phyloP scores from a whole-genome alignment of 169 alveolate genomes.

The Plasmodium berghei region DNA sequence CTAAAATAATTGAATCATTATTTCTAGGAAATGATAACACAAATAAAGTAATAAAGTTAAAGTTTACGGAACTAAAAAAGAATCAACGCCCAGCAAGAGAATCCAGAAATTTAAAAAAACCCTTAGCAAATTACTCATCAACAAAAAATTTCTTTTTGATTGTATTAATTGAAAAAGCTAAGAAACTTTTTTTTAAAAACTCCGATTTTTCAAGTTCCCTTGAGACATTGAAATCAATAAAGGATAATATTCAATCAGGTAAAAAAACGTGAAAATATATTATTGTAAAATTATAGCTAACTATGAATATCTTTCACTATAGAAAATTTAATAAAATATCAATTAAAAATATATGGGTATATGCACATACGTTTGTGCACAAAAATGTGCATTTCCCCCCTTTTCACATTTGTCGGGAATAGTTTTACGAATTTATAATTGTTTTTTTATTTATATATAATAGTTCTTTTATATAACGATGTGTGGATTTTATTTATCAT shows the following conservation, averaged over 20 bases:
- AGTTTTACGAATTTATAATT: too few relatives aligned
- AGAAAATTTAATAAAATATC: too few relatives aligned
- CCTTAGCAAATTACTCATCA: slow-evolving; percentile 31
- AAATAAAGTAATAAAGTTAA: slow-evolving; percentile 56
- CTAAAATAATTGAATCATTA: not conserved
- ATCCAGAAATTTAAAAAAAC: slow-evolving; percentile 47
- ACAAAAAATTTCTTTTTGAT: slow-evolving; percentile 67
- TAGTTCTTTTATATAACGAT: too few relatives aligned
- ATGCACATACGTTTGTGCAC: too few relatives aligned
- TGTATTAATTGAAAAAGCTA: slow-evolving; percentile 64
- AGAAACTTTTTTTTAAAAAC: slow-evolving; percentile 51
- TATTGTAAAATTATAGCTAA: too few relatives aligned
- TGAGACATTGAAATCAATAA: slow-evolving; percentile 43
- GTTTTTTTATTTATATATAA: too few relatives aligned
- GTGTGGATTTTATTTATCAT: too few relatives aligned
- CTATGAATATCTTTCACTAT: too few relatives aligned
- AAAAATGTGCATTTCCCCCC: too few relatives aligned
- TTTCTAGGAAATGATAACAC: not conserved
- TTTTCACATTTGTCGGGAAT: too few relatives aligned
- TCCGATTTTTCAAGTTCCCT: slow-evolving; percentile 46
- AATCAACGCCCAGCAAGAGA: slow-evolving; percentile 72
- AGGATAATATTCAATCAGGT: slow-evolving; percentile 13
- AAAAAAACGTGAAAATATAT: not conserved
- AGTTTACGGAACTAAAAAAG: slow-evolving; percentile 56
- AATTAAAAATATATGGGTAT: too few relatives aligned